Conservation (phyloP, 768 basidiomycete species). For the Mycena crocata region DNA sequence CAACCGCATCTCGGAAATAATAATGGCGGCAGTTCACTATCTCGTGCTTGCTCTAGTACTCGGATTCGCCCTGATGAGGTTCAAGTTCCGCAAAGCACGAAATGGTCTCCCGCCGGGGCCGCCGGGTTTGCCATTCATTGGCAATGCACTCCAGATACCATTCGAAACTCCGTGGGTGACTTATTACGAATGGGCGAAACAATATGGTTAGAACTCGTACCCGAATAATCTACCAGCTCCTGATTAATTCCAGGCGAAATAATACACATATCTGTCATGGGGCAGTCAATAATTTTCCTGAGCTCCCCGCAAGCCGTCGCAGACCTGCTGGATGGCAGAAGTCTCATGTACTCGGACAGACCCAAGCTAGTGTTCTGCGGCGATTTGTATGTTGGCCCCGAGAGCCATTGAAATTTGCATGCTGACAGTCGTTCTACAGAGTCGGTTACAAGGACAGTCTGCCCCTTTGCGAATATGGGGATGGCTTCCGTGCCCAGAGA, state of each 20-base stretch:
- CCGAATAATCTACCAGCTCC: neutral
- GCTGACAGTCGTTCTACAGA: neutral
- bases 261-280: constrained; percentile 7
- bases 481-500: neutral
- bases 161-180: neutral
- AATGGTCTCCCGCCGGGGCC: neutral
- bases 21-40: neutral
- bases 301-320: neutral
- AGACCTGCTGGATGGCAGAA: constrained; percentile 12
- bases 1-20: neutral
- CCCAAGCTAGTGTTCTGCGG: constrained; percentile 1
- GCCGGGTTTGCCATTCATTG: neutral
- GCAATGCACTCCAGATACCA: neutral
- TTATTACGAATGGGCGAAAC: neutral
- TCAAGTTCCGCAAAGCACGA: neutral
- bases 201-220: neutral
- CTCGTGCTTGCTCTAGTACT: neutral
- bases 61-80: neutral
- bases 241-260: constrained; percentile 6
- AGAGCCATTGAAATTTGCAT: neutral
- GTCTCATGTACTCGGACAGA: constrained; percentile 6
- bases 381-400: neutral
- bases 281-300: constrained; percentile 9
- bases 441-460: constrained; percentile 6
- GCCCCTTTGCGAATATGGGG: neutral